Base-by-base conservation (phyloP, 768 basidiomycete species). In the Suillus discolor region DNA sequence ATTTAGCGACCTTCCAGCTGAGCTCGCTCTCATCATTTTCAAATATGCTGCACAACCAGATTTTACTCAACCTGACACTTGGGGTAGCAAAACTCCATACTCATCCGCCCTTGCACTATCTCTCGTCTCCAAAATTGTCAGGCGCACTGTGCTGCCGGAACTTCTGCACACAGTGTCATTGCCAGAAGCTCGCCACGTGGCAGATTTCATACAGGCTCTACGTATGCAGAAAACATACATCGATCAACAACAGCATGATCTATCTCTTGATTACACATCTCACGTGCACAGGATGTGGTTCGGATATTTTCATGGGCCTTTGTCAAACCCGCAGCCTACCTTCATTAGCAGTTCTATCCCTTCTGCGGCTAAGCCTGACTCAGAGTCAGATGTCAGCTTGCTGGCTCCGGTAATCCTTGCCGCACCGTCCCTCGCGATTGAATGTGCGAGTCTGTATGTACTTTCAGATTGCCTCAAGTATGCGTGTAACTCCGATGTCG, bases 91-190 rank as follows among this genome's bases (percentile, higher is more conserved):
- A 18, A 57, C 65, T 54, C 39, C 61, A 18, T 74, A 71, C 61
- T 65, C 69, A 23, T 75, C 74, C 16, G 77, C 77, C 6, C 57
- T 72, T 25, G 61, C 74, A 8, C 71, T 83, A 28, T 73, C 75
- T 38, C 68, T 64, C 16, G 81, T 81, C 16, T 82, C 79, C 9
- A 70, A 67, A 47, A 60, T 61, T 28, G 59, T 82, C 34, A 76
- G 80, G 18, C 72, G 69, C 20, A 69, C 71, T n/a, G 70, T 75
- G 31, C 80, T 83, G 76, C 80, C 76, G 25, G 67, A 73, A 62
- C 73, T 83, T 62, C 74, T 82, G 18, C 74, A 77, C 63, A 81
- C 78, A 16, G 79, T 83, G 5, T 64, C 79, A 34, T 73, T 82
- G 34, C 63, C 69, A 53, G 41, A 28, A 36, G 31, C 16, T 57